phyloP scores from a whole-genome alignment of 2,329 filamentous ascomycete species.

The Paraconiothyrium sp. region DNA sequence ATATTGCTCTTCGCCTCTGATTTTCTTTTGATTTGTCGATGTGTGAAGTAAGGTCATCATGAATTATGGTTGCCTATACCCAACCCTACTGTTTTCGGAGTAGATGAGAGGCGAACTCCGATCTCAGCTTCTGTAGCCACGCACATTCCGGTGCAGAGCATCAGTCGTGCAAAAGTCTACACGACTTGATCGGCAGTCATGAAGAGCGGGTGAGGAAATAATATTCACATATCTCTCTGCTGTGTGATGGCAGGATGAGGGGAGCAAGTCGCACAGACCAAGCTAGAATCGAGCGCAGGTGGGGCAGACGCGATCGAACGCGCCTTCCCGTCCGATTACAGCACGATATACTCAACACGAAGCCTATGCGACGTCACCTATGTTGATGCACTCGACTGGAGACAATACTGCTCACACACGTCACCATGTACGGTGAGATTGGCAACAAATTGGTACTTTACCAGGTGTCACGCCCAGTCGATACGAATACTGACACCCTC shows the following conservation, averaged over 20 bases:
- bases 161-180: too few species aligned
- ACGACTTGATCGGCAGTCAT: neutral
- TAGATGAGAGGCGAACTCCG: neutral
- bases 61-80: neutral
- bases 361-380: neutral
- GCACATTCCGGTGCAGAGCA: neutral
- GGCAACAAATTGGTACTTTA: conserved; percentile 79
- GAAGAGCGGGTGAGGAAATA: too few species aligned
- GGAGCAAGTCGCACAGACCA: conserved; percentile 2
- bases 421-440: conserved; percentile 83
- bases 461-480: conserved; percentile 1
- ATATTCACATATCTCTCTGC: too few species aligned
- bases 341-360: neutral
- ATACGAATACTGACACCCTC: conserved; percentile 1
- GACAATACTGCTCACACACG: neutral
- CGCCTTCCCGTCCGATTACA: neutral
- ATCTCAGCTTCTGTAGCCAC: neutral
- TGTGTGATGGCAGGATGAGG: neutral
- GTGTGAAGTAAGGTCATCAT: neutral
- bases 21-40: neutral
- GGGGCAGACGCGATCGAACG: conserved; percentile 2
- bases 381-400: neutral
- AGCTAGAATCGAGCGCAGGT: neutral
- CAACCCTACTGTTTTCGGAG: neutral
- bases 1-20: neutral